Conservation (phyloP, 768 basidiomycete species). For the Leccinum olivaceopallidum region DNA sequence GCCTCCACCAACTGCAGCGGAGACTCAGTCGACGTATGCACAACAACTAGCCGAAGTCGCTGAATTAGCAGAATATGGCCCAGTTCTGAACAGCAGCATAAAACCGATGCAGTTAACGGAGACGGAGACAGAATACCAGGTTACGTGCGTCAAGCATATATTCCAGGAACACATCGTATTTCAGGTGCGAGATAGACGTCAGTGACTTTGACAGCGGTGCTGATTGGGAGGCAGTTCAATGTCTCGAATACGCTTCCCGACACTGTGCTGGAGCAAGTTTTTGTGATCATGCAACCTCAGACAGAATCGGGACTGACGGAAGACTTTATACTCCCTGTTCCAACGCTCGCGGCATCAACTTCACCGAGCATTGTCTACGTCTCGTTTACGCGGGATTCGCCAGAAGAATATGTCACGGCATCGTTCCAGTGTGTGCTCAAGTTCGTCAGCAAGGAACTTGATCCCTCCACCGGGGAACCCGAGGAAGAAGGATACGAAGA, state of each 20-base stretch:
- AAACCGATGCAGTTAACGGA: slow-evolving; percentile 88
- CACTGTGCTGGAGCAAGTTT: slow-evolving; percentile 91
- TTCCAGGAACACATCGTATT: slow-evolving; percentile 96
- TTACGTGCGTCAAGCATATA: slow-evolving; percentile 94
- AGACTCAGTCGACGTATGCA: slow-evolving; percentile 85
- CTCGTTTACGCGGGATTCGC: slow-evolving; percentile 83
- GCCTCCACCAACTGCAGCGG: slow-evolving; percentile 78
- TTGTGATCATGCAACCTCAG: slow-evolving; percentile 88
- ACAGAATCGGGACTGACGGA: slow-evolving; percentile 77
- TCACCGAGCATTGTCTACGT: slow-evolving; percentile 92
- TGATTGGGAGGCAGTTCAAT: slow-evolving; percentile 69
- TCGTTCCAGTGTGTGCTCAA: slow-evolving; percentile 92
- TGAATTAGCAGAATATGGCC: slow-evolving; percentile 82
- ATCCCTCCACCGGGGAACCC: slow-evolving; percentile 92
- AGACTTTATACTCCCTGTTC: slow-evolving; percentile 91
- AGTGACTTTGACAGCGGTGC: not conserved
- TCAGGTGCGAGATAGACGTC: slow-evolving; percentile 59
- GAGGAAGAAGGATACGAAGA: slow-evolving; percentile 99
- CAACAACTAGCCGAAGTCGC: slow-evolving; percentile 85
- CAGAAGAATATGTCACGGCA: slow-evolving; percentile 74
- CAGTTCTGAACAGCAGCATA: slow-evolving; percentile 81
- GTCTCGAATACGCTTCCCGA: slow-evolving; percentile 96
- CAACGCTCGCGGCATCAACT: slow-evolving; percentile 62
- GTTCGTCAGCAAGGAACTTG: slow-evolving; percentile 96
- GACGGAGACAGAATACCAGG: slow-evolving; percentile 97